Evolutionary conservation across 1,139 yeast species (phyloP).

Genomic region (Geotrichum fermentans): DNA sequence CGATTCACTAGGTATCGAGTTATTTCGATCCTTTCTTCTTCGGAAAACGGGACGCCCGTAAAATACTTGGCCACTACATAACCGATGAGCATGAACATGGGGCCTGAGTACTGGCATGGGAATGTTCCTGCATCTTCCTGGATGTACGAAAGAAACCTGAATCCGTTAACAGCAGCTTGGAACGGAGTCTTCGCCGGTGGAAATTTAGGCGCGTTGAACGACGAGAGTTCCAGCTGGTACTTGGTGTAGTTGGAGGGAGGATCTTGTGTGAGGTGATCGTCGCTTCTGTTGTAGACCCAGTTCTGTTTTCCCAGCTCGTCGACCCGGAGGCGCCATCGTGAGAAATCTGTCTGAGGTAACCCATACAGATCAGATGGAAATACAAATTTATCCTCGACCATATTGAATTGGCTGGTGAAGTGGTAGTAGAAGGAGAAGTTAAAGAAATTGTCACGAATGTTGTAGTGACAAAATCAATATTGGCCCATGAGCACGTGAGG

Average conservation of each 20-base stretch:
- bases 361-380: slow-evolving; percentile 43
- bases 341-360: slow-evolving; percentile 61
- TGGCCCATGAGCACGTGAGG: background rate
- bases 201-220: slow-evolving; percentile 33
- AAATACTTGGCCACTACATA: slow-evolving; percentile 72
- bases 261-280: slow-evolving; percentile 34
- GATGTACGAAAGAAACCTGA: slow-evolving; percentile 57
- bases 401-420: background rate
- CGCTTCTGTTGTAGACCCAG: slow-evolving; percentile 65
- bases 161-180: slow-evolving; percentile 71
- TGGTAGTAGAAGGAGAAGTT: background rate
- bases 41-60: slow-evolving; percentile 63
- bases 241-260: slow-evolving; percentile 44
- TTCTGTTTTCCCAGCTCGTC: slow-evolving; percentile 70
- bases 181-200: slow-evolving; percentile 41
- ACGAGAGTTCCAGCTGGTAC: slow-evolving; percentile 54
- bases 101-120: slow-evolving; percentile 94
- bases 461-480: background rate
- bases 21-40: slow-evolving; percentile 61
- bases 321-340: slow-evolving; percentile 69
- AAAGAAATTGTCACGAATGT: background rate
- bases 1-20: slow-evolving; percentile 80
- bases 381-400: slow-evolving; percentile 5
- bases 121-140: slow-evolving; percentile 80
- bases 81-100: slow-evolving; percentile 95